phyloP scores from a whole-genome alignment of 768 basidiomycete species.

The Lentinula guzmanii region DNA sequence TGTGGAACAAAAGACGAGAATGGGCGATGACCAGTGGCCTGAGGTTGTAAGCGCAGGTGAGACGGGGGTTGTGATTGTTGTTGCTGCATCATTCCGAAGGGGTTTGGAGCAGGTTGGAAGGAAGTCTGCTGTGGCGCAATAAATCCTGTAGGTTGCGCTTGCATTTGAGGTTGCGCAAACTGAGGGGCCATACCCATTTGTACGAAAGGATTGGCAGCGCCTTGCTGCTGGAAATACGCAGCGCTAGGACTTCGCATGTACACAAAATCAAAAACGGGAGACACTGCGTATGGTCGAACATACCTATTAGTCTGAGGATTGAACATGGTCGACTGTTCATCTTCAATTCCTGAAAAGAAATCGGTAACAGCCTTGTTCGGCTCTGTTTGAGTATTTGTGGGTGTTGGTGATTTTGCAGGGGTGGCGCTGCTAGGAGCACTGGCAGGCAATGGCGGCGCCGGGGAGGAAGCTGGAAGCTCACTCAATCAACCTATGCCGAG shows the following conservation, averaged over 20 bases:
- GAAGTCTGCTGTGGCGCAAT: constrained; percentile 41
- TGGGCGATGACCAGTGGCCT: constrained; percentile 41
- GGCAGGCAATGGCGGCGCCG: constrained; percentile 11
- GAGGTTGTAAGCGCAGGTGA: constrained; percentile 19
- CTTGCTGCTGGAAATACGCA: constrained; percentile 52
- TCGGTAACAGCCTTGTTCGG: constrained; percentile 55
- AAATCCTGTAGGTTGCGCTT: constrained; percentile 56
- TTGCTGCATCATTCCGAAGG: constrained; percentile 36
- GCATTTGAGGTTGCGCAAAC: constrained; percentile 32
- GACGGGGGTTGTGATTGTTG: constrained; percentile 14
- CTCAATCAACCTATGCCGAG: too few relatives aligned
- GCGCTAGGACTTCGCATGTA: constrained; percentile 33
- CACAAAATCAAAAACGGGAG: not conserved
- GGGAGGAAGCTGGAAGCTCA: constrained; percentile 5
- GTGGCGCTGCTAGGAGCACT: constrained; percentile 11
- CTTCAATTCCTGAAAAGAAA: constrained; percentile 88
- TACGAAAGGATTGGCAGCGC: constrained; percentile 72
- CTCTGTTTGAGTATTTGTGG: constrained; percentile 23
- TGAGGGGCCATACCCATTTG: constrained; percentile 48
- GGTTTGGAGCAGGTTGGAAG: constrained; percentile 34
- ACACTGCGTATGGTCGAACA: constrained; percentile 10
- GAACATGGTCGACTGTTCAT: constrained; percentile 68
- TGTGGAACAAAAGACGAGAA: constrained; percentile 52
- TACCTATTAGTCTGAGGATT: constrained; percentile 59
- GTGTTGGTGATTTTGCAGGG: constrained; percentile 16